phyloP scores from a whole-genome alignment of 805 yeast species.

The Candida ovalis region DNA sequence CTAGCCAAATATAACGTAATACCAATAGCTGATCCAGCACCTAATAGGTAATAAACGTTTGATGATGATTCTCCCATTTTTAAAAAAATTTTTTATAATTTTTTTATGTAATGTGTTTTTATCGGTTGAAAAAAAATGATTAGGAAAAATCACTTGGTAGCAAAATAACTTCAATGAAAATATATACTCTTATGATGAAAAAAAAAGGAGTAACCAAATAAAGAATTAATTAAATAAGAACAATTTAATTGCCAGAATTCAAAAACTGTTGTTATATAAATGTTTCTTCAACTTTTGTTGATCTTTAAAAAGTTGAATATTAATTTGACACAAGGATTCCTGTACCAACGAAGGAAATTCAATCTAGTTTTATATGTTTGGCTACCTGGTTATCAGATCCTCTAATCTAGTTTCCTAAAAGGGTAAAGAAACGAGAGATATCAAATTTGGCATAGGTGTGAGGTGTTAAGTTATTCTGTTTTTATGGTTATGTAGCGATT shows the following conservation, averaged over 20 bases:
- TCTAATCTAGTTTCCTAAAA: constrained; percentile 11
- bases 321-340: background rate
- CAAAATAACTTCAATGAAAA: background rate
- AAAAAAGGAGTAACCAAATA: background rate
- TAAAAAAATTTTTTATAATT: background rate
- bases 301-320: too few species aligned
- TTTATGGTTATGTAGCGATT: background rate
- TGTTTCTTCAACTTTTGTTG: too few species aligned
- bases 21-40: constrained; percentile 25
- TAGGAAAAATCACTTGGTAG: background rate
- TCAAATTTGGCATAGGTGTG: background rate
- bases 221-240: too few species aligned
- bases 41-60: constrained; percentile 15
- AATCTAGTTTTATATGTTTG: background rate
- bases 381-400: background rate
- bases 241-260: too few species aligned
- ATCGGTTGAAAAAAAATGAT: background rate
- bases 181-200: background rate
- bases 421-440: constrained; percentile 18
- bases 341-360: background rate
- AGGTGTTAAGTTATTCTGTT: background rate
- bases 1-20: constrained; percentile 16
- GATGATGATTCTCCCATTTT: constrained; percentile 7
- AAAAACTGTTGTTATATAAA: too few species aligned
- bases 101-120: background rate